Conservation (phyloP, 2,329 filamentous ascomycete species). For the Ceratocystis variospora region DNA sequence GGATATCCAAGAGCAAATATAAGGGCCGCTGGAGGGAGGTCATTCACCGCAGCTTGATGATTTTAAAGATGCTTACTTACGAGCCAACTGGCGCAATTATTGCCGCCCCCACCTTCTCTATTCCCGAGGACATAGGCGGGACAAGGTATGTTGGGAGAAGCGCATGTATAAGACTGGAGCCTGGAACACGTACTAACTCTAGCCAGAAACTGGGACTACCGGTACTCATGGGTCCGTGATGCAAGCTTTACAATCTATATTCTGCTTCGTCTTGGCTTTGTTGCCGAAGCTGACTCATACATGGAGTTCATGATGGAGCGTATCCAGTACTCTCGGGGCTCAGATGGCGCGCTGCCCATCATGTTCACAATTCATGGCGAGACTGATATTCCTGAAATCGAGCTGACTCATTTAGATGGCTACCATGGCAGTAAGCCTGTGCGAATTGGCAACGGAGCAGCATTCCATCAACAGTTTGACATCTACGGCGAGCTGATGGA, state of each 20-base stretch:
- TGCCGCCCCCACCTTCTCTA: slow-evolving; percentile 62
- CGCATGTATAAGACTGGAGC: neutral
- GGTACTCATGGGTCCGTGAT: slow-evolving; percentile 68
- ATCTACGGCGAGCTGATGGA: slow-evolving; percentile 72
- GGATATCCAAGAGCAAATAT: slow-evolving; percentile 57
- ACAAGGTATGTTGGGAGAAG: slow-evolving; percentile 27
- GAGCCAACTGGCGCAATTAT: slow-evolving; percentile 68
- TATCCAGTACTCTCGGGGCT: slow-evolving; percentile 45
- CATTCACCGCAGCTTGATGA: slow-evolving; percentile 55
- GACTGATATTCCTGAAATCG: slow-evolving; percentile 58
- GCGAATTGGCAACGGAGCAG: slow-evolving; percentile 63
- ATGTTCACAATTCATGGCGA: slow-evolving; percentile 70
- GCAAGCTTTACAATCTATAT: slow-evolving; percentile 68
- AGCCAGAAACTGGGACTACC: slow-evolving; percentile 54
- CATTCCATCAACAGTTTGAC: slow-evolving; percentile 63
- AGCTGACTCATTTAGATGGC: slow-evolving; percentile 56
- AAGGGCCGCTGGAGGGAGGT: slow-evolving; percentile 60
- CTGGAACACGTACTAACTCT: slow-evolving; percentile 12
- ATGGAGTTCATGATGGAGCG: slow-evolving; percentile 65
- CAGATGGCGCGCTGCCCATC: slow-evolving; percentile 54
- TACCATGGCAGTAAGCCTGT: slow-evolving; percentile 59
- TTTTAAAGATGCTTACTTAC: slow-evolving; percentile 63
- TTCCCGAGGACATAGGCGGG: slow-evolving; percentile 61
- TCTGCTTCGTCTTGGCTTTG: slow-evolving; percentile 61
- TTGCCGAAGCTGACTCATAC: slow-evolving; percentile 61